phyloP scores from a whole-genome alignment of 164 flowering plant genomes.

The Euptelea pleiosperma region DNA sequence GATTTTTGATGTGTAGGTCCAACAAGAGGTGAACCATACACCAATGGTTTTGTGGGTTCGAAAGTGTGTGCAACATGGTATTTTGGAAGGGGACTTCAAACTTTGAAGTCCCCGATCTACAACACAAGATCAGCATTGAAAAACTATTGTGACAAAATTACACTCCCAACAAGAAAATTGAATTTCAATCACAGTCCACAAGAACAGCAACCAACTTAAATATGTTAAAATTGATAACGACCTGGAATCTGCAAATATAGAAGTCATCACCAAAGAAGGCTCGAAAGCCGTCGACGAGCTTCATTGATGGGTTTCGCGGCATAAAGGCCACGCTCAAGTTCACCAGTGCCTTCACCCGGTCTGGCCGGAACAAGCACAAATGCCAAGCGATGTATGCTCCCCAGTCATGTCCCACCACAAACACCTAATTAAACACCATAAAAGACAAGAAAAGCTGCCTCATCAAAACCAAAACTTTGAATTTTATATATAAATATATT shows the following conservation, averaged over 20 bases:
- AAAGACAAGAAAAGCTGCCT: not conserved
- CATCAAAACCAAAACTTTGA: too few relatives aligned
- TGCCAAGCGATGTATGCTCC: slow-evolving; percentile 64
- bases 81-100: too few relatives aligned
- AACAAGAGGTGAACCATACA: too few relatives aligned
- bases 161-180: not conserved
- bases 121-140: too few relatives aligned
- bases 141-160: too few relatives aligned
- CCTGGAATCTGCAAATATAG: slow-evolving; percentile 71
- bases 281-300: slow-evolving; percentile 33
- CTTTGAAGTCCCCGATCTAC: too few relatives aligned
- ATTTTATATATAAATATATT: too few relatives aligned
- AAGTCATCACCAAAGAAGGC: slow-evolving; percentile 50
- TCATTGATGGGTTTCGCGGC: slow-evolving; percentile 41
- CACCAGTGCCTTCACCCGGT: slow-evolving; percentile 57
- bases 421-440: slow-evolving; percentile 20
- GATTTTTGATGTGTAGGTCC: too few relatives aligned
- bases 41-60: too few relatives aligned
- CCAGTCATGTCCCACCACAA: slow-evolving; percentile 72
- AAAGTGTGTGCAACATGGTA: too few relatives aligned
- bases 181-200: too few relatives aligned
- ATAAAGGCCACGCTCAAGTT: slow-evolving; percentile 42
- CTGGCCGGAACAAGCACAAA: slow-evolving; percentile 55
- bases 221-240: too few relatives aligned
- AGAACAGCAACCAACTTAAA: slow-evolving; percentile 11